Percentiles rank a stretch among this genome's conserved stretches.
These are phyloP conservation scores for Sporisorium exsertum DNA, from an alignment of 1,284 basidiomycete species.

Conservation along the genomic window DNA sequence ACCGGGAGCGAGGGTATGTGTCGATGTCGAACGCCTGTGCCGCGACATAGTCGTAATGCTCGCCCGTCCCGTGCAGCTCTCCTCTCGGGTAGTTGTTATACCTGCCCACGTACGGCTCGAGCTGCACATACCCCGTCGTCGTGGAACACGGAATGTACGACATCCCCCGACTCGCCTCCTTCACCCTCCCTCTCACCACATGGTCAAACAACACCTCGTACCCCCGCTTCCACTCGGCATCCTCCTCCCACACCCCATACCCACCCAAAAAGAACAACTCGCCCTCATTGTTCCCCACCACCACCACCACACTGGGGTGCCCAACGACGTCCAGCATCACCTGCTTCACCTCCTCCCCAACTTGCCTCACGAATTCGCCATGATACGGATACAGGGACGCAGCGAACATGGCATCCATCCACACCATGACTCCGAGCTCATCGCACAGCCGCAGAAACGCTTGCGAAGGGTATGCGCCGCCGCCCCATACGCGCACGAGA, in stretches of 20 bases:
- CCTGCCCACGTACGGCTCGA: conserved; percentile 75
- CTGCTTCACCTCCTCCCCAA: conserved; percentile 75
- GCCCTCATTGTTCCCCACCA: conserved; percentile 57
- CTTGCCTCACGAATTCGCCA: conserved; percentile 72
- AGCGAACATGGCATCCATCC: conserved; percentile 78
- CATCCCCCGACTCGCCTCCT: conserved; percentile 74
- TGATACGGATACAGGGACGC: conserved; percentile 72
- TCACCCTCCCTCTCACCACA: conserved; percentile 73
- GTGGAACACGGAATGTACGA: conserved; percentile 77
- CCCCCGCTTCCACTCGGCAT: conserved; percentile 25
- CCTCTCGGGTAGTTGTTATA: conserved; percentile 73
- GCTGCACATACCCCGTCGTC: conserved; percentile 72
- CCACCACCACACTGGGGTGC: conserved; percentile 71
- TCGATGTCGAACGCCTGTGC: conserved; percentile 74
- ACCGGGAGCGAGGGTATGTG: conserved; percentile 75
- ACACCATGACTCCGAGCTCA: conserved; percentile 76
- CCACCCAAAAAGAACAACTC: conserved; percentile 45
- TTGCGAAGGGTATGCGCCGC: conserved; percentile 52
- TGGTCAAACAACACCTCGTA: conserved; percentile 70
- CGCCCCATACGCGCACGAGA: conserved; percentile 61
- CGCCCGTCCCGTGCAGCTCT: conserved; percentile 73
- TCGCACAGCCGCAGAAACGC: conserved; percentile 76
- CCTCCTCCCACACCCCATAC: conserved; percentile 16
- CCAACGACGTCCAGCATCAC: conserved; percentile 75
- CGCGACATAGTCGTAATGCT: conserved; percentile 74